Percentiles rank a stretch among this genome's conserved stretches.
Evolutionary conservation across 1,139 yeast genomes (phyloP).

Genomic region (Geotrichum candidum): DNA sequence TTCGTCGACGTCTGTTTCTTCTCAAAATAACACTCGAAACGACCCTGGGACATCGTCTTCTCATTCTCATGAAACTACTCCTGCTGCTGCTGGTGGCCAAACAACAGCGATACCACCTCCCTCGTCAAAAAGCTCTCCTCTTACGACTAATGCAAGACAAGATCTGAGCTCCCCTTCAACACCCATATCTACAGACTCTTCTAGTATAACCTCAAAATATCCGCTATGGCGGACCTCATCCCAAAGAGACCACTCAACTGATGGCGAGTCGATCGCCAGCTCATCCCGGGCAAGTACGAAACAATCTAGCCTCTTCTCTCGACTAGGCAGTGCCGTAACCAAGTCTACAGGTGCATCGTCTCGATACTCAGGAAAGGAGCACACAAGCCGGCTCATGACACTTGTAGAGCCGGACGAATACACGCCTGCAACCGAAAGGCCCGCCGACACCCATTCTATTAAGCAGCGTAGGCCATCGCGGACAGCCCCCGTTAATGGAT

Average conservation of each 20-base stretch:
- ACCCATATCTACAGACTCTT: neutral
- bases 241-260: neutral
- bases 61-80: neutral
- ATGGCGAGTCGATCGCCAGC: neutral
- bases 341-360: slow-evolving; percentile 4
- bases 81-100: neutral
- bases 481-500: slow-evolving; percentile 1
- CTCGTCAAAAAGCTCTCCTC: neutral
- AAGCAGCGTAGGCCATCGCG: slow-evolving; percentile 1
- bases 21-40: neutral
- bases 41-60: neutral
- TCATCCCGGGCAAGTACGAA: slow-evolving; percentile 7
- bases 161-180: neutral
- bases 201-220: neutral
- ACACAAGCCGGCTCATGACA: slow-evolving; percentile 3
- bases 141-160: neutral
- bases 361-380: slow-evolving; percentile 5
- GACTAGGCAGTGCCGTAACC: slow-evolving; percentile 3
- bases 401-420: slow-evolving; percentile 10
- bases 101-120: neutral
- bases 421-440: slow-evolving; percentile 2
- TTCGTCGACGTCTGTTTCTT: neutral
- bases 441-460: neutral
- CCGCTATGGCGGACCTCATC: slow-evolving; percentile 1
- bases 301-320: slow-evolving; percentile 6